Conservation (phyloP, 2,329 filamentous ascomycete genomes). For the Microdochium bolleyi region DNA sequence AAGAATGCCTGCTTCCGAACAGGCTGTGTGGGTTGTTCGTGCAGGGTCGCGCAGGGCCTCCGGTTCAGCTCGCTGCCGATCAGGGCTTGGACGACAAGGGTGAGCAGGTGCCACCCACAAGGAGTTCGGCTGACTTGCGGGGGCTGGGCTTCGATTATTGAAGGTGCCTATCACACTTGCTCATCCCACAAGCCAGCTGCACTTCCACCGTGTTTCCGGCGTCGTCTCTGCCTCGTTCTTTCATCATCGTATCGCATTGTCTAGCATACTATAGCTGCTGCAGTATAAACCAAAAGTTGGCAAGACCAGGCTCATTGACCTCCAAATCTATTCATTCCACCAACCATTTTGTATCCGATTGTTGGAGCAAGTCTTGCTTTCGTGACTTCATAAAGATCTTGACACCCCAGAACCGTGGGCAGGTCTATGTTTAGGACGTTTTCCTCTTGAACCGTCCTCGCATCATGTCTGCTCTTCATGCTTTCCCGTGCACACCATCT, state of each 20-base stretch:
- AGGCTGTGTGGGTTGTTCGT: background rate
- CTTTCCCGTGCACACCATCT: background rate
- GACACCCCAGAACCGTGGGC: background rate
- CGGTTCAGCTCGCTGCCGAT: background rate
- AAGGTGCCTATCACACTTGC: too few relatives aligned
- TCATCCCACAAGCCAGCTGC: too few relatives aligned
- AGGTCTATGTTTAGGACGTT: background rate
- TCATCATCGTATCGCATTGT: too few relatives aligned
- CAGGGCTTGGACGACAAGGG: too few relatives aligned
- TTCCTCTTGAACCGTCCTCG: background rate
- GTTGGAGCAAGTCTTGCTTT: background rate
- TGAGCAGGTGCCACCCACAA: background rate
- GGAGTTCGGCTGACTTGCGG: too few relatives aligned
- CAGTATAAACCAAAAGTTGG: background rate
- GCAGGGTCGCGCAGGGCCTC: background rate
- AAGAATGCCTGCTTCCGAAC: background rate
- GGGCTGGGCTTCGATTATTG: too few relatives aligned
- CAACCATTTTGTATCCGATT: background rate
- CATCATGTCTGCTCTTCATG: background rate
- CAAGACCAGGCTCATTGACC: background rate
- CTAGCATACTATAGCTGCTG: too few relatives aligned
- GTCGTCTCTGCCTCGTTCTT: too few relatives aligned
- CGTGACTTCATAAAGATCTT: background rate
- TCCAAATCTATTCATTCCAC: background rate
- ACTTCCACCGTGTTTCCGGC: too few relatives aligned